These are phyloP conservation scores for Hypoxylon sp. DNA, from an alignment of 2,329 filamentous ascomycete genomes.

Conservation along the genomic window DNA sequence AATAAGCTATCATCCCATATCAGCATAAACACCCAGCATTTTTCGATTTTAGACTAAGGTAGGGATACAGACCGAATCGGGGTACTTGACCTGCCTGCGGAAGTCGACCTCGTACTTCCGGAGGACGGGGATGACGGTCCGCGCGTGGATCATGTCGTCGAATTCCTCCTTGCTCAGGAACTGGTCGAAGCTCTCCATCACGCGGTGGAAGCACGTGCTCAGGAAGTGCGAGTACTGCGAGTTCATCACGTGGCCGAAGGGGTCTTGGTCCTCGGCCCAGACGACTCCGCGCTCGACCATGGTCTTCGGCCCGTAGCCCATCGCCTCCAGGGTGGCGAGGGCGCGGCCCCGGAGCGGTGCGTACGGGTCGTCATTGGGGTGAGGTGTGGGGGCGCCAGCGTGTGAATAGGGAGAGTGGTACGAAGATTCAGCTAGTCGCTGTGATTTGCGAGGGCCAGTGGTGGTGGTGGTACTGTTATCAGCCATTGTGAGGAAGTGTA, in stretches of 20 bases:
- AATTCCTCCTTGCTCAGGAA: constrained; percentile 48
- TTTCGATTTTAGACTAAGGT: not conserved
- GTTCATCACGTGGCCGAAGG: constrained; percentile 49
- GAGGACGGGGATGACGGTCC: constrained; percentile 43
- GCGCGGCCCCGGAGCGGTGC: constrained; percentile 34
- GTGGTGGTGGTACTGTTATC: too few relatives aligned
- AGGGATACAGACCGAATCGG: constrained; percentile 18
- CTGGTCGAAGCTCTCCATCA: constrained; percentile 49
- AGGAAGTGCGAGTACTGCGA: constrained; percentile 48
- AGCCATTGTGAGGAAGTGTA: too few relatives aligned
- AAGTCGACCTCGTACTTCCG: constrained; percentile 46
- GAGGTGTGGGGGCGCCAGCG: constrained; percentile 38
- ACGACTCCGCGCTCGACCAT: constrained; percentile 46
- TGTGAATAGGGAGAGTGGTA: constrained; percentile 43
- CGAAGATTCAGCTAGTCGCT: constrained; percentile 38
- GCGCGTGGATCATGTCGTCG: constrained; percentile 46
- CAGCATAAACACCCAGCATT: not conserved
- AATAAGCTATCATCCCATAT: constrained; percentile 34
- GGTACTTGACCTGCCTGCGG: constrained; percentile 46
- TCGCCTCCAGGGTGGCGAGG: constrained; percentile 40
- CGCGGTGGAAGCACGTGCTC: constrained; percentile 43
- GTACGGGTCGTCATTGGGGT: constrained; percentile 44
- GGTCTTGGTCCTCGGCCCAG: constrained; percentile 51
- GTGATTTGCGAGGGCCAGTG: not conserved
- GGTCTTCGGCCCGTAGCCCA: constrained; percentile 40